Evolutionary conservation across 1,139 yeast species (phyloP), one percentile per base, ranked within the genome.

Genomic region (Zygoascus hellenicus): DNA sequence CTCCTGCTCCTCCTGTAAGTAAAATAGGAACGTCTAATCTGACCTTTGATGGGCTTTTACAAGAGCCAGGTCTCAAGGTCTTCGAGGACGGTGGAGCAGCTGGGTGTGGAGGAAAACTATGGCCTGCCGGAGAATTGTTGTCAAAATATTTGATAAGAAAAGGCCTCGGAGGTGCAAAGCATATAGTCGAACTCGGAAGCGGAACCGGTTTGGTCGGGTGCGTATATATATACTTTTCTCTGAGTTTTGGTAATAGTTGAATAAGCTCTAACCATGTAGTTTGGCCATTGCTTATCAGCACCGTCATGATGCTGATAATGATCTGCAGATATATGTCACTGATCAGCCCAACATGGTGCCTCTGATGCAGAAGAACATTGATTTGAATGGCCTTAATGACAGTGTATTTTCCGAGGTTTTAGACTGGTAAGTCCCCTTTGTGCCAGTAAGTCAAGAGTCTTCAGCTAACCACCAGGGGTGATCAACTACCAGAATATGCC

Each of bases 41-140:
- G 43, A 64, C 70, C 3, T 74, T 73, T 53, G 71, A 69, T 40
- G 76, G 75, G 0, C 59, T 70, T 32, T 55, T 74, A 14, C 45
- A 54, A 1, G 61, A 60, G 4, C 70, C 72, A 0, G 66, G 66
- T 2, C 61, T 77, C 26, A 60, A 65, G 50, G 71, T 77, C 29
- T 66, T 64, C 48, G 78, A 75, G 51, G 81, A 77, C 55, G 81
- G 80, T 36, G 81, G 81, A 3, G 76, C 72, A 1, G 59, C 71
- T 9, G 81, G 81, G 1, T 77, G 81, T 57, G 81, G 81, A n/a
- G 81, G 81, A 4, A 74, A 75, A 49, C 65, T 77, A 5, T 77
- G 82, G 82, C 70, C 78, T 1, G 80, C 81, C 6, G 82, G 81
- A 5, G 78, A 76, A 48, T 61, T 76, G 31, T 59, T 77, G 13